phyloP scores from a whole-genome alignment of 1,139 yeast species.

The Suhomyces taliae region DNA sequence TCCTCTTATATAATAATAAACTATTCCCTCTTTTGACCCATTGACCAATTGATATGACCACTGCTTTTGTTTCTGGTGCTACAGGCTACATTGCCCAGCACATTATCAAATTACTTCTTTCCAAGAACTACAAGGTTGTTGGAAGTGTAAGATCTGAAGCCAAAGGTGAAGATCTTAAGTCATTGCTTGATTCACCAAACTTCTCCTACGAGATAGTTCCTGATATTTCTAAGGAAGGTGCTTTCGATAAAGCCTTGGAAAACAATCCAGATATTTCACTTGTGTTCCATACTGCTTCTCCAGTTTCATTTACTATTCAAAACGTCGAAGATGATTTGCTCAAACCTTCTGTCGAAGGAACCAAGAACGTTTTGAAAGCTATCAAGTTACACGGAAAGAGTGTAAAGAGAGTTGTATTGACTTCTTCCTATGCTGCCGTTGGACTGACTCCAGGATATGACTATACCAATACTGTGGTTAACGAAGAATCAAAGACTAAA shows the following conservation, averaged over 20 bases:
- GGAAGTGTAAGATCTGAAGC: slow-evolving; percentile 36
- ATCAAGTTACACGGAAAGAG: slow-evolving; percentile 24
- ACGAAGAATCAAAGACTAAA: slow-evolving; percentile 42
- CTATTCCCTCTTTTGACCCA: no score
- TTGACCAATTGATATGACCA: neutral
- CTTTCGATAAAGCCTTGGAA: slow-evolving; percentile 30
- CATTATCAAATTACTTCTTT: slow-evolving; percentile 25
- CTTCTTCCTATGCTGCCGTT: slow-evolving; percentile 24
- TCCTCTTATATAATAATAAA: no score
- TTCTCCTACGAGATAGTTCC: slow-evolving; percentile 30
- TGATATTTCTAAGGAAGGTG: slow-evolving; percentile 26
- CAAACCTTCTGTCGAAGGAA: slow-evolving; percentile 37
- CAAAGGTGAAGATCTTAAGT: slow-evolving; percentile 30
- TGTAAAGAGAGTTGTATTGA: slow-evolving; percentile 19
- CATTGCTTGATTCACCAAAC: slow-evolving; percentile 17
- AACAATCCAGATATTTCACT: slow-evolving; percentile 27
- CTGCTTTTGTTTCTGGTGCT: slow-evolving; percentile 41
- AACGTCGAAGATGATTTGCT: slow-evolving; percentile 32
- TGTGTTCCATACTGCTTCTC: slow-evolving; percentile 37
- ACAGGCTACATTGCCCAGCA: slow-evolving; percentile 41
- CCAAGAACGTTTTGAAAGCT: slow-evolving; percentile 30
- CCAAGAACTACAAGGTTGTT: slow-evolving; percentile 30
- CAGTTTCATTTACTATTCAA: slow-evolving; percentile 27
- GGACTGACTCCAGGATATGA: neutral
- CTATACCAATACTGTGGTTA: slow-evolving; percentile 15